Evolutionary conservation across 495 filamentous ascomycete genomes (phyloP).

Genomic region (Staphylotrichum tortipilum): DNA sequence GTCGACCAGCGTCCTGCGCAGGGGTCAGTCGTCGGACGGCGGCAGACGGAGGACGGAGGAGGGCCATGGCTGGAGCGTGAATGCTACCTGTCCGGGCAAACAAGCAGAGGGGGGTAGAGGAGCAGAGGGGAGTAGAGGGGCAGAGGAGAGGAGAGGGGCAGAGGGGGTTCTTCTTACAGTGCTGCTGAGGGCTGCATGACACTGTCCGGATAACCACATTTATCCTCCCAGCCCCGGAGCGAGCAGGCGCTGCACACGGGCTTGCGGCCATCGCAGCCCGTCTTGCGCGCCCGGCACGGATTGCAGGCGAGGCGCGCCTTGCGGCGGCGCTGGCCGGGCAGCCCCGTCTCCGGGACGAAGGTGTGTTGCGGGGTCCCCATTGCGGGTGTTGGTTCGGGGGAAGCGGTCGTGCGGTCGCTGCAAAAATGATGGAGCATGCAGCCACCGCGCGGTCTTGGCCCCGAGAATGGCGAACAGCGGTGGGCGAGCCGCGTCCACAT

Average conservation of each 20-base stretch:
- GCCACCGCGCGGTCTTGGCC: no score
- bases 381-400: no score
- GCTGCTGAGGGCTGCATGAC: conserved; percentile 12
- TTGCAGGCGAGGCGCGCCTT: conserved; percentile 21
- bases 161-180: conserved; percentile 1
- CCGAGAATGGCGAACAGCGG: no score
- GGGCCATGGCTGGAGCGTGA: no score
- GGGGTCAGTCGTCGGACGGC: neutral
- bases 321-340: conserved; percentile 6
- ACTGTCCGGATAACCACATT: conserved; percentile 20
- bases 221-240: conserved; percentile 15
- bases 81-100: no score
- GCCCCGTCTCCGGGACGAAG: conserved; percentile 9
- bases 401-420: no score
- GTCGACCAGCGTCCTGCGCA: conserved; percentile 11
- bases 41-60: no score
- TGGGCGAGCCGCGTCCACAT: no score
- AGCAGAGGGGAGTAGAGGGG: no score
- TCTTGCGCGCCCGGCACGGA: conserved; percentile 19
- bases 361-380: conserved; percentile 6
- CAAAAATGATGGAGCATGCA: no score
- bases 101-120: no score
- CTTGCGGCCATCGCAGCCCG: conserved; percentile 20
- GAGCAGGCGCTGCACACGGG: conserved; percentile 14
- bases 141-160: no score